Conservation (phyloP, 1,139 yeast species). For the Saccharomycopsis hybrid region DNA sequence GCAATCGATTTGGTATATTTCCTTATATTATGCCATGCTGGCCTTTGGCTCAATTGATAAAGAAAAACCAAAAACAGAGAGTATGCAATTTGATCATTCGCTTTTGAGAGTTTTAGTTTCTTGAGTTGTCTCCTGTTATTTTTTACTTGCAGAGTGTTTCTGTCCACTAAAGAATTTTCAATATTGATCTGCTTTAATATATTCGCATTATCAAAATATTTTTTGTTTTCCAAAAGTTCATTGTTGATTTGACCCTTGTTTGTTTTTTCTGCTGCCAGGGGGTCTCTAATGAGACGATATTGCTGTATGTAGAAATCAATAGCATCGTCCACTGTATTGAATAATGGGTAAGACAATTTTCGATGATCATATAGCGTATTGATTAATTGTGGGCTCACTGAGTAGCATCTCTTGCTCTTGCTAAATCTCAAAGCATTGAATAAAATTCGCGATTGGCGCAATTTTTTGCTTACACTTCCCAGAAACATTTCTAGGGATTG, state of each 20-base stretch:
- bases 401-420: too few species aligned
- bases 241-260: too few species aligned
- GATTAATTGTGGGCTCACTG: too few species aligned
- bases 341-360: too few species aligned
- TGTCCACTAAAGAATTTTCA: background rate
- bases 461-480: too few species aligned
- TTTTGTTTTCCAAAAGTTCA: background rate
- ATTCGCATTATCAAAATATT: background rate
- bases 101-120: background rate
- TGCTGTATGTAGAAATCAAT: background rate
- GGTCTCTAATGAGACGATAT: background rate
- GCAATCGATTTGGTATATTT: too few species aligned
- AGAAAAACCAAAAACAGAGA: background rate
- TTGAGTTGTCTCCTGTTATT: background rate
- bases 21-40: background rate
- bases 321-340: background rate
- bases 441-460: too few species aligned
- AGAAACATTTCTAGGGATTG: too few species aligned
- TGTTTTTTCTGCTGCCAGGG: too few species aligned
- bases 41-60: background rate
- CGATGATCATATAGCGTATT: too few species aligned
- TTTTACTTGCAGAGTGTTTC: conserved; percentile 4
- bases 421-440: too few species aligned
- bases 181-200: background rate
- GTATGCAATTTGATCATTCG: background rate